Evolutionary conservation across 2,329 filamentous ascomycete genomes (phyloP).

Genomic region (Fusarium mangiferae): DNA sequence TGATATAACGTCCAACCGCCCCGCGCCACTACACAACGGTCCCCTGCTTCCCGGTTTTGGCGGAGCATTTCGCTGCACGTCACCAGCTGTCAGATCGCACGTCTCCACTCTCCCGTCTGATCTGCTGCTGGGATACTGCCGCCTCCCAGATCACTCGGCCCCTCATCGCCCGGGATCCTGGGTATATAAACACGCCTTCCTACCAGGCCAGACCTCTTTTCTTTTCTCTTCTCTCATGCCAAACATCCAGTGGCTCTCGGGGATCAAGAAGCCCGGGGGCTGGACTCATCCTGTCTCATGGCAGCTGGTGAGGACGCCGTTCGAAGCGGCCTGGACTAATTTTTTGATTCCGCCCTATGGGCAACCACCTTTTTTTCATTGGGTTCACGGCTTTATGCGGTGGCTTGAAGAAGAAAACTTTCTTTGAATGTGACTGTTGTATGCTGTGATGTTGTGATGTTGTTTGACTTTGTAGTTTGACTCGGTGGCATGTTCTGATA

Average conservation of each 20-base stretch:
- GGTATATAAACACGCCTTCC: neutral
- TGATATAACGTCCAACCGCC: slow-evolving; percentile 6
- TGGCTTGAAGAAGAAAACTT: slow-evolving; percentile 36
- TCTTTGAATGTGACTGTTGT: neutral
- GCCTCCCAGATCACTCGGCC: slow-evolving; percentile 20
- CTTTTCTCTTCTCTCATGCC: neutral
- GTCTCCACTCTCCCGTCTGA: neutral
- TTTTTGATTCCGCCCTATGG: slow-evolving; percentile 22
- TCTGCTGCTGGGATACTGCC: slow-evolving; percentile 1
- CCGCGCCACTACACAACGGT: slow-evolving; percentile 1
- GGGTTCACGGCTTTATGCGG: slow-evolving; percentile 15
- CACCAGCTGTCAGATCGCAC: neutral
- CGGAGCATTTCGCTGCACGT: neutral
- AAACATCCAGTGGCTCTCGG: slow-evolving; percentile 11
- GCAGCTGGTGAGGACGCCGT: neutral
- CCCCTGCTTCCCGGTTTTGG: neutral
- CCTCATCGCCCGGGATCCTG: slow-evolving; percentile 8
- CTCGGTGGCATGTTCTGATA: neutral
- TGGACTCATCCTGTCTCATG: slow-evolving; percentile 8
- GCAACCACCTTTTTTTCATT: slow-evolving; percentile 30
- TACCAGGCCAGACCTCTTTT: neutral
- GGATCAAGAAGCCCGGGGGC: slow-evolving; percentile 19
- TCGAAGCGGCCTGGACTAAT: slow-evolving; percentile 2
- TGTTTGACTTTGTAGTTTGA: neutral
- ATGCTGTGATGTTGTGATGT: neutral